These are phyloP conservation scores for Albugo laibachii DNA, from an alignment of 352 stramenopile genomes.

Conservation along the genomic window DNA sequence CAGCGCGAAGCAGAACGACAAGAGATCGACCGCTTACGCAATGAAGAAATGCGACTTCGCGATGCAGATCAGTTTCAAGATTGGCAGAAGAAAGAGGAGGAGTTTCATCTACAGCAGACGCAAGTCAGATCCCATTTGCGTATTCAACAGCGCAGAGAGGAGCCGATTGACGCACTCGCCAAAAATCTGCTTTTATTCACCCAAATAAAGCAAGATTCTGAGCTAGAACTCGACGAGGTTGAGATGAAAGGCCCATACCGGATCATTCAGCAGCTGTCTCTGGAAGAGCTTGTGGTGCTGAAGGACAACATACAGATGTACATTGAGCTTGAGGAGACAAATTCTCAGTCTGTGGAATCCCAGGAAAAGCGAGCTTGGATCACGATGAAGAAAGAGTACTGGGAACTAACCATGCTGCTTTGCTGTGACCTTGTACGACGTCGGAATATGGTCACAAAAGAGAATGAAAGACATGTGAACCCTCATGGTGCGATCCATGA, in stretches of 20 bases:
- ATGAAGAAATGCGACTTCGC: slow-evolving; percentile 88
- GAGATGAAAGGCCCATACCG: slow-evolving; percentile 43
- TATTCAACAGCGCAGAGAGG: slow-evolving; percentile 81
- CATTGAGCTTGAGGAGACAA: slow-evolving; percentile 65
- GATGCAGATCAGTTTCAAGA: slow-evolving; percentile 95
- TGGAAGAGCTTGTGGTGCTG: slow-evolving; percentile 69
- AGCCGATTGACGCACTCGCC: slow-evolving; percentile 92
- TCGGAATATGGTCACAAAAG: slow-evolving; percentile 22
- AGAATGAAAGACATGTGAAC: slow-evolving; percentile 22
- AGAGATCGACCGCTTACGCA: slow-evolving; percentile 90
- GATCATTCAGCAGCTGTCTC: slow-evolving; percentile 59
- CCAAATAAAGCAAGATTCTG: slow-evolving; percentile 7
- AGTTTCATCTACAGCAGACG: slow-evolving; percentile 91
- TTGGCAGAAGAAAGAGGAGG: slow-evolving; percentile 96
- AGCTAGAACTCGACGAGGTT: slow-evolving; percentile 31
- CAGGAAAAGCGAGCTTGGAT: slow-evolving; percentile 13
- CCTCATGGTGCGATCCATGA: slow-evolving; percentile 68
- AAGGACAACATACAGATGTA: slow-evolving; percentile 81
- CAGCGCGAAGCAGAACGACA: slow-evolving; percentile 81
- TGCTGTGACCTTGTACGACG: slow-evolving; percentile 53
- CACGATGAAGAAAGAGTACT: slow-evolving; percentile 57
- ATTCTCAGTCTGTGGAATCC: no score
- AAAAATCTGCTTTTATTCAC: slow-evolving; percentile 97
- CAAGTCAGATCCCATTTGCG: slow-evolving; percentile 78
- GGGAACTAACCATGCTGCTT: slow-evolving; percentile 60